Base-by-base conservation (phyloP, 495 filamentous ascomycete species). In the Aspergillus steynii region DNA sequence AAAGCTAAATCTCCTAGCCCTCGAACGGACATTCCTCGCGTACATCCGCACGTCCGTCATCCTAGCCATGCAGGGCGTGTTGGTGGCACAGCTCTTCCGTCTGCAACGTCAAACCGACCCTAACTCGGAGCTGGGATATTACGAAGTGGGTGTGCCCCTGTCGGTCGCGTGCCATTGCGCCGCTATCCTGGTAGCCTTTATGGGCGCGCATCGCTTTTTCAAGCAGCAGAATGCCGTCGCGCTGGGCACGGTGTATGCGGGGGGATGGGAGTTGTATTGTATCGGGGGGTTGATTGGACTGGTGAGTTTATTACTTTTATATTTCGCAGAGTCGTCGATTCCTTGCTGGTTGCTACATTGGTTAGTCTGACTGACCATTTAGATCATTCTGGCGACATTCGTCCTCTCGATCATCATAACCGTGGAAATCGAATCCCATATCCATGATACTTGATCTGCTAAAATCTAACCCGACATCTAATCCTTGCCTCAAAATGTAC, bases 21-120 rank as follows among this genome's bases (percentile, higher is more conserved):
- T 92, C 29, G 89, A 95, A 73, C 80, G 90, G 59, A 95, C 90
- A 37, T 94, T 89, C 69, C 85, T 94, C 50, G 86, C 81, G 53
- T 93, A 93, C 73, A 80, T 92, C 48, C 86, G 90, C 54, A 92
- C 90, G 7, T 90, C 89, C 0, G 71, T 89, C 28, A 77, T 84
- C 6, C 75, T 94, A 27, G 83, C 89, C 5, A 87, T 93, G 73
- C 77, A 86, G 55, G 85, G 86, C 49, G 83, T 87, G 5, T 65
- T 86, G 28, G 78, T 89, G 45, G 85, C 89, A 0, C 89, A 93
- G 67, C 82, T 92, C 5, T 89, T 88, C 66, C 79, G 85, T 56
- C 80, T 93, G 3, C 86, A 90, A 64, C 82, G 83, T 74, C 71
- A 78, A 15, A 37, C 67, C 4, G 63, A 61, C 1, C 15, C 60